These are phyloP conservation scores for Lonicera japonica DNA, from an alignment of 129 eudicot species.

Conservation along the genomic window DNA sequence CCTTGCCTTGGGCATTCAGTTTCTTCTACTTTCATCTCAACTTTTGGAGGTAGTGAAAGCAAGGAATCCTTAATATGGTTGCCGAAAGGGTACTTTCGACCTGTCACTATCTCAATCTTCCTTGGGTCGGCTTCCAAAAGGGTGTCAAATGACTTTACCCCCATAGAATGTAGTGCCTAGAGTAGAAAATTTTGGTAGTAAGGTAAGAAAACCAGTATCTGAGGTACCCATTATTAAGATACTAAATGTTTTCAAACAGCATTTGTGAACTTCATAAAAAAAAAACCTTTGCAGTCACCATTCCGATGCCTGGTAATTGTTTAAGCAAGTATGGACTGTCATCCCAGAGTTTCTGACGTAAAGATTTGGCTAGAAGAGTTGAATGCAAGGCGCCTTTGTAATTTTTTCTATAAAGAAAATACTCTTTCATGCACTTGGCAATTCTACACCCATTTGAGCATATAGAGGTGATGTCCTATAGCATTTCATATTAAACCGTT, in stretches of 20 bases:
- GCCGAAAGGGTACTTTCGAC: slow-evolving; percentile 93
- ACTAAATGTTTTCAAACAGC: slow-evolving; percentile 2
- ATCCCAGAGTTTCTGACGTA: slow-evolving; percentile 97
- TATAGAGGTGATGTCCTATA: slow-evolving; percentile 75
- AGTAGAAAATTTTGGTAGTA: slow-evolving; percentile 17
- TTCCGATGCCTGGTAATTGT: slow-evolving; percentile 98
- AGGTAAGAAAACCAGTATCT: slow-evolving; percentile 12
- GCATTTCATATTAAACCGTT: slow-evolving; percentile 2
- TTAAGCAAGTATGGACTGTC: slow-evolving; percentile 92
- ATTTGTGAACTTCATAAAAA: slow-evolving; percentile 11
- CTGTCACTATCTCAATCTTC: slow-evolving; percentile 89
- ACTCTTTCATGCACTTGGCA: slow-evolving; percentile 97
- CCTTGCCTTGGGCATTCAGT: slow-evolving; percentile 56
- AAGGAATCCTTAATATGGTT: slow-evolving; percentile 90
- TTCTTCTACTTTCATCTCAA: slow-evolving; percentile 75
- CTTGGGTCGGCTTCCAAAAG: slow-evolving; percentile 93
- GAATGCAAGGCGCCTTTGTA: slow-evolving; percentile 83
- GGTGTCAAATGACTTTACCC: slow-evolving; percentile 79
- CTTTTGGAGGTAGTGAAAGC: slow-evolving; percentile 78
- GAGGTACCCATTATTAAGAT: background rate
- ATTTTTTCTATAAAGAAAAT: slow-evolving; percentile 64
- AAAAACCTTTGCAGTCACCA: slow-evolving; percentile 97
- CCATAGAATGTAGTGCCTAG: slow-evolving; percentile 95
- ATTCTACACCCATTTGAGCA: slow-evolving; percentile 92
- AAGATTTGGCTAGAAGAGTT: slow-evolving; percentile 69